Percentiles rank a stretch among this genome's conserved stretches.
Conservation (phyloP, 495 filamentous ascomycete genomes). For the Tetracladium setigerum region DNA sequence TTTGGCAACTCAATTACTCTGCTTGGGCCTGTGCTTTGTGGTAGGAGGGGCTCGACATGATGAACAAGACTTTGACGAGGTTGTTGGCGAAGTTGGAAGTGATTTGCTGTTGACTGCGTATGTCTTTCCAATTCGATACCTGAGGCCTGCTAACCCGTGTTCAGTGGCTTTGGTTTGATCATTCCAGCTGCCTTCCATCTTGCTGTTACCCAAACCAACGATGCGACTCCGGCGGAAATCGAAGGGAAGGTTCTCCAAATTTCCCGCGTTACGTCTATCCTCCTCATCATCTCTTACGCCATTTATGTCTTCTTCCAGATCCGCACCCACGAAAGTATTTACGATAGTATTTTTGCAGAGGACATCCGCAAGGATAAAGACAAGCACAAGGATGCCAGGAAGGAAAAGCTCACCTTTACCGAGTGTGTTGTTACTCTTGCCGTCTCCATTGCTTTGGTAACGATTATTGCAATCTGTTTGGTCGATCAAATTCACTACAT, state of each 20-base stretch:
- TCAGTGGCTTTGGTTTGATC: constrained; percentile 64
- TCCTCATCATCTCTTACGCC: constrained; percentile 71
- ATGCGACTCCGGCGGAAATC: constrained; percentile 29
- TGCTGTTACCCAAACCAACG: constrained; percentile 40
- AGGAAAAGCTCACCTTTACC: constrained; percentile 68
- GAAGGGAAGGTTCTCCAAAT: constrained; percentile 49
- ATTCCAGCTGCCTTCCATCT: constrained; percentile 74
- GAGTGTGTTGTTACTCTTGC: constrained; percentile 65
- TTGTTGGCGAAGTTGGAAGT: constrained; percentile 73
- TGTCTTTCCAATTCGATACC: constrained; percentile 11
- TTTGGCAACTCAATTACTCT: constrained; percentile 69
- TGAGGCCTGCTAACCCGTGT: constrained; percentile 8
- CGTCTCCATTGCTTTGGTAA: constrained; percentile 64
- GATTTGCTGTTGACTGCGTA: constrained; percentile 75
- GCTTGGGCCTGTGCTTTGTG: constrained; percentile 72
- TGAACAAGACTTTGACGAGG: constrained; percentile 63
- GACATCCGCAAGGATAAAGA: constrained; percentile 67
- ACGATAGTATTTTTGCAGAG: constrained; percentile 53
- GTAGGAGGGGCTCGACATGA: constrained; percentile 60
- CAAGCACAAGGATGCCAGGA: constrained; percentile 49
- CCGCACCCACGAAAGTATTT: constrained; percentile 75
- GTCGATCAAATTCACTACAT: constrained; percentile 74
- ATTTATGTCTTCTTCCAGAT: constrained; percentile 79
- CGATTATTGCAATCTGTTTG: constrained; percentile 72
- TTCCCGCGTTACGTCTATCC: constrained; percentile 66